Evolutionary conservation across 1,284 basidiomycete genomes (phyloP).

Genomic region (Uromyces viciae-fabae): DNA sequence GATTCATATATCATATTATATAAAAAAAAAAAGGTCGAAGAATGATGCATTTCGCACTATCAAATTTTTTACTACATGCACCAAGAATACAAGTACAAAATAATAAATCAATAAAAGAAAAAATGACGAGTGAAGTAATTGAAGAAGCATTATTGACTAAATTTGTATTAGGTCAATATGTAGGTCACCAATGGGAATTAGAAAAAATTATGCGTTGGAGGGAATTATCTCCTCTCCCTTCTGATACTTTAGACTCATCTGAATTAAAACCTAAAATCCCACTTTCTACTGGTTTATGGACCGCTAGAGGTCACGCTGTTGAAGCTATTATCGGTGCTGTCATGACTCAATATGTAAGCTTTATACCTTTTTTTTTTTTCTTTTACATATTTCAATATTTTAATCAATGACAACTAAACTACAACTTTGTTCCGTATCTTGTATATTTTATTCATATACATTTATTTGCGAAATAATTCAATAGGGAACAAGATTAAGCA

Average conservation of each 20-base stretch:
- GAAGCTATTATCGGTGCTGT: slow-evolving; percentile 42
- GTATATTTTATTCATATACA: neutral
- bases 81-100: neutral
- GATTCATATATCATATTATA: neutral
- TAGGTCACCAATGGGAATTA: slow-evolving; percentile 42
- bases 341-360: slow-evolving; percentile 32
- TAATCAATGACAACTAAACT: too few relatives aligned
- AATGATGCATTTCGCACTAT: slow-evolving; percentile 39
- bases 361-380: neutral
- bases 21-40: slow-evolving; percentile 32
- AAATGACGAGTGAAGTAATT: neutral
- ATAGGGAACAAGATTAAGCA: slow-evolving; percentile 36
- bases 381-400: neutral
- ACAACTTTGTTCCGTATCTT: too few relatives aligned
- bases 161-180: slow-evolving; percentile 41
- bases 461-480: neutral
- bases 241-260: neutral
- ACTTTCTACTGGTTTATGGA: slow-evolving; percentile 29
- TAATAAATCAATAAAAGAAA: neutral
- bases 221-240: slow-evolving; percentile 1
- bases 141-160: slow-evolving; percentile 34
- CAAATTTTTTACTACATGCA: slow-evolving; percentile 25
- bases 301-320: slow-evolving; percentile 36
- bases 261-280: neutral
- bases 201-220: slow-evolving; percentile 45